Evolutionary conservation across 1,284 basidiomycete genomes (phyloP).

Genomic region (Macrocystidia cucumis): DNA sequence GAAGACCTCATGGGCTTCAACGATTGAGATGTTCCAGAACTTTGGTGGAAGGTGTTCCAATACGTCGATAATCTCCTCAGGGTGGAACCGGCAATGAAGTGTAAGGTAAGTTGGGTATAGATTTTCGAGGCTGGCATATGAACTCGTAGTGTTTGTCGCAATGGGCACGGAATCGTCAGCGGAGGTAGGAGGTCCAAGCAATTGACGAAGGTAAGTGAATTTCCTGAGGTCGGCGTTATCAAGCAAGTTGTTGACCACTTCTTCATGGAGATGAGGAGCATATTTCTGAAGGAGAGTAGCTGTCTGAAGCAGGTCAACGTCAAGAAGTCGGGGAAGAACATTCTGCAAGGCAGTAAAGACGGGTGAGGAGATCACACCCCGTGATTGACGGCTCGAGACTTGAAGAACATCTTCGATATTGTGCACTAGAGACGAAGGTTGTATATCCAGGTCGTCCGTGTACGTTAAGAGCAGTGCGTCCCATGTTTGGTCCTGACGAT

Average conservation of each 20-base stretch:
- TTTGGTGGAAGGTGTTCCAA: constrained; percentile 52
- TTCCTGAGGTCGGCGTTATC: constrained; percentile 44
- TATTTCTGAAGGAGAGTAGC: constrained; percentile 72
- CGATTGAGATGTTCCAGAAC: constrained; percentile 48
- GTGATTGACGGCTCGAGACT: constrained; percentile 33
- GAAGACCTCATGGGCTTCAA: constrained; percentile 59
- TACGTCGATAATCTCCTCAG: constrained; percentile 57
- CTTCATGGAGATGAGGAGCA: constrained; percentile 55
- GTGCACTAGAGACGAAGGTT: constrained; percentile 53
- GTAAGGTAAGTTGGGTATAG: constrained; percentile 63
- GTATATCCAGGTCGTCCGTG: constrained; percentile 68
- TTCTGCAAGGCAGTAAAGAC: constrained; percentile 43
- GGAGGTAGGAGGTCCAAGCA: constrained; percentile 53
- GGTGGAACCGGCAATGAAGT: constrained; percentile 69
- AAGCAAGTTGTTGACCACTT: constrained; percentile 41
- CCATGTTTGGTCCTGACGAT: constrained; percentile 77
- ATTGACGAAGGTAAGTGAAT: constrained; percentile 73
- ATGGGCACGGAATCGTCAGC: constrained; percentile 28
- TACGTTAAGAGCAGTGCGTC: constrained; percentile 64
- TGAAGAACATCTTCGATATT: constrained; percentile 59
- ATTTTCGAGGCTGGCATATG: constrained; percentile 34
- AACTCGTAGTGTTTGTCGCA: constrained; percentile 19
- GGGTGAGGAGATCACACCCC: constrained; percentile 41
- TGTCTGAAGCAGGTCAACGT: constrained; percentile 55
- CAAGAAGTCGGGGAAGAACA: constrained; percentile 59